Base-by-base conservation (phyloP, 768 basidiomycete genomes). In the Boletus tomentosulus region DNA sequence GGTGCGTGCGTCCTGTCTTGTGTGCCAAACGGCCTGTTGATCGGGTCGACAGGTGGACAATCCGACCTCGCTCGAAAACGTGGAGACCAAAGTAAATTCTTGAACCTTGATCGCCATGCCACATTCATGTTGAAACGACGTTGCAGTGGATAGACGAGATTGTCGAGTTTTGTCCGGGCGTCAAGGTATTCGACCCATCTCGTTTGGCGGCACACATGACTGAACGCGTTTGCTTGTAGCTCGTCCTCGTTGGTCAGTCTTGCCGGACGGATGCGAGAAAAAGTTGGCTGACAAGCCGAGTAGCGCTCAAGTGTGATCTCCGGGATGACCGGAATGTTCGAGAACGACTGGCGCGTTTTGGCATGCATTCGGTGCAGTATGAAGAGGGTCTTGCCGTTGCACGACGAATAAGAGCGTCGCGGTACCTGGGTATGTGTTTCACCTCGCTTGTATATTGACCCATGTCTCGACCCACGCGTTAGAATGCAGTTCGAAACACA, bases 401-500 rank as follows among this genome's bases (percentile, higher is more conserved):
- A 24, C 78, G 91, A 61, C 86, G 91, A 74, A 92, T 93, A 87
- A 86, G 91, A 64, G 91, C 92, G 4, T 92, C 86, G 46, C 83
- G 96, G 33, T 98, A 98, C 73, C 80, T 98, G 2, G 96, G 93
- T 92, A 56, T 33, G 81, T 75, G n/a, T 48, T 42, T 35, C 22
- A 47, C 5, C 48, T 34, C 33, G 22, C 10, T 16, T 51, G n/a
- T 4, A 19, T n/a, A 43, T 54, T 48, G 53, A 30, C 9, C 22
- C 12, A 16, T 5, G 6, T 11, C 11, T 34, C 33, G 31, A 37
- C 27, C 11, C 8, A 19, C 28, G 43, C 41, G 31, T 51, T 27
- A 97, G 95, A 98, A 77, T 98, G 96, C 67, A 96, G 93, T 58
- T 94, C 96, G 8, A 98, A 98, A 71, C 93, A 96, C 65, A 95